phyloP scores from a whole-genome alignment of 352 stramenopile species.

The Pythium guiyangense region DNA sequence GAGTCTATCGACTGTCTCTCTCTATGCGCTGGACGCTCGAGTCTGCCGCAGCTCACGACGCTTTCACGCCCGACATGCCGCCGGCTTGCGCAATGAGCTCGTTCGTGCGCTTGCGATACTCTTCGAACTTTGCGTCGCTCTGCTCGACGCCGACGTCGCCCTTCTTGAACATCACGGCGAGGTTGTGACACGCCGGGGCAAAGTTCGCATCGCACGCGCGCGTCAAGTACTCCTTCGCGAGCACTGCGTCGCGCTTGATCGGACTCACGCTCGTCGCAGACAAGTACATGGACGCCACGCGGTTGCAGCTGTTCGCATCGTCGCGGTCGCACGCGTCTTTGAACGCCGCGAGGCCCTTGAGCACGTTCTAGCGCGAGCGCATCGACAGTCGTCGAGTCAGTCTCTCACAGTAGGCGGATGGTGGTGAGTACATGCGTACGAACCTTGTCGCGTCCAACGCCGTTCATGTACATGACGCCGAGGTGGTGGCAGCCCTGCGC shows the following conservation, averaged over 20 bases:
- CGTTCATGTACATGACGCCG: conserved; percentile 77
- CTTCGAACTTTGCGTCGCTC: conserved; percentile 59
- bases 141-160: conserved; percentile 67
- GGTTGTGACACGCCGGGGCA: conserved; percentile 83
- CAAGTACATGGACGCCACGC: conserved; percentile 73
- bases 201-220: conserved; percentile 82
- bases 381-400: too few relatives aligned
- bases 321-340: conserved; percentile 73
- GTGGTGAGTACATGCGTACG: background rate
- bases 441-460: conserved; percentile 70
- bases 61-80: conserved; percentile 43
- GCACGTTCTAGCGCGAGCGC: conserved; percentile 29
- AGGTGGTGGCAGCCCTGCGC: conserved; percentile 80
- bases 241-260: conserved; percentile 41
- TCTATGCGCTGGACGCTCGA: background rate
- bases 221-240: conserved; percentile 68
- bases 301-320: conserved; percentile 80
- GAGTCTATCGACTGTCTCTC: background rate
- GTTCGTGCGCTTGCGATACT: conserved; percentile 75
- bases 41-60: conserved; percentile 9
- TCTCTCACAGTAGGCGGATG: too few relatives aligned
- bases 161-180: conserved; percentile 89
- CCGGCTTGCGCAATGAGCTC: conserved; percentile 73
- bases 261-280: conserved; percentile 24
- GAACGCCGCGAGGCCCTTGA: conserved; percentile 62